phyloP scores from a whole-genome alignment of 305 asterid genomes.

The Ajuga reptans region DNA sequence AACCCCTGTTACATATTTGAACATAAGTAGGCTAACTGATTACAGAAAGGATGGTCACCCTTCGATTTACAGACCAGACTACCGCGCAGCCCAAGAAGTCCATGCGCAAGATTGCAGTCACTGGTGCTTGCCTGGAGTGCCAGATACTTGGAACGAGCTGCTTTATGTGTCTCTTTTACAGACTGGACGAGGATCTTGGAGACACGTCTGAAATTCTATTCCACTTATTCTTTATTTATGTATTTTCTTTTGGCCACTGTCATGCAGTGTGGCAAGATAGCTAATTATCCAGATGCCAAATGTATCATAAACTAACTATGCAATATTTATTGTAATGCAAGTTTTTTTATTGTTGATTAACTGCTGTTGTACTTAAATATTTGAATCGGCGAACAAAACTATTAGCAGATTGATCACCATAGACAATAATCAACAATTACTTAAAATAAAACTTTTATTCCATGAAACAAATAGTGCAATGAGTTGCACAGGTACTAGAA shows the following conservation, averaged over 20 bases:
- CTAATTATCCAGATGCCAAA: neutral
- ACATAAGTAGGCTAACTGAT: conserved; percentile 72
- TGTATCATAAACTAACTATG: conserved; percentile 12
- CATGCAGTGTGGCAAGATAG: neutral
- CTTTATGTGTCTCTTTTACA: conserved; percentile 60
- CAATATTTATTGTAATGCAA: neutral
- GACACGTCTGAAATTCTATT: conserved; percentile 19
- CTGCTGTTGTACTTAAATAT: neutral
- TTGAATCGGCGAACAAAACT: neutral
- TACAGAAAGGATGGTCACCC: conserved; percentile 84
- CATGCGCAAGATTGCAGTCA: conserved; percentile 89
- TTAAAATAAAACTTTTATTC: neutral
- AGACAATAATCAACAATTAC: neutral
- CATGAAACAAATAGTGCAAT: neutral
- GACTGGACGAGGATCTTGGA: conserved; percentile 48
- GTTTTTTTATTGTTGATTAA: neutral
- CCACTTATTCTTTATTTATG: neutral
- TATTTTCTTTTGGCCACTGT: neutral
- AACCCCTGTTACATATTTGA: conserved; percentile 52
- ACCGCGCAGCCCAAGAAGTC: conserved; percentile 35
- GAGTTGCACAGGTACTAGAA: neutral
- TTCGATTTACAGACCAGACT: conserved; percentile 61
- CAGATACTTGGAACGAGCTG: conserved; percentile 87
- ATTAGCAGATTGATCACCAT: too few species aligned
- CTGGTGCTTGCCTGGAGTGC: conserved; percentile 96